phyloP scores from a whole-genome alignment of 2,329 filamentous ascomycete species.

The Grosmannia serpens region DNA sequence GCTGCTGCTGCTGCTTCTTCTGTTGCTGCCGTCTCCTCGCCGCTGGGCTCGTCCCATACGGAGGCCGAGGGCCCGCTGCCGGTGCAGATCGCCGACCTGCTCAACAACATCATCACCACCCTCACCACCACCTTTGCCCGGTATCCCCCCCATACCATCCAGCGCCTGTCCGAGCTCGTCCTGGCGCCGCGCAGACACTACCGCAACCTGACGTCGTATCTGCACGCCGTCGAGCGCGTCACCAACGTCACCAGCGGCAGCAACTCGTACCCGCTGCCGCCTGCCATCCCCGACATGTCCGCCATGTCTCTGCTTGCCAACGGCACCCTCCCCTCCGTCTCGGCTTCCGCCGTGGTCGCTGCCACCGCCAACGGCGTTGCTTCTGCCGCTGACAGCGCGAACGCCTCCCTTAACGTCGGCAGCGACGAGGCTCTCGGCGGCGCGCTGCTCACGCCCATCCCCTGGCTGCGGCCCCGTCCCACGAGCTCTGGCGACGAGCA shows the following conservation, averaged over 20 bases:
- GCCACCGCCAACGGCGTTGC: conserved; percentile 2
- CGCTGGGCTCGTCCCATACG: conserved; percentile 8
- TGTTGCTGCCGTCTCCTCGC: conserved; percentile 27
- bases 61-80: conserved; percentile 32
- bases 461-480: conserved; percentile 55
- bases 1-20: conserved; percentile 14
- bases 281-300: conserved; percentile 47
- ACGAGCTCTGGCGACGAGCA: conserved; percentile 12
- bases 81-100: conserved; percentile 49
- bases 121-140: conserved; percentile 56
- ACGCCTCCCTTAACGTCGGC: conserved; percentile 39
- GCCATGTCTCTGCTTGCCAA: conserved; percentile 46
- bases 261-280: conserved; percentile 72
- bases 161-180: conserved; percentile 81
- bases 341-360: conserved; percentile 12
- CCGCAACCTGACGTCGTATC: conserved; percentile 67
- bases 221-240: conserved; percentile 83
- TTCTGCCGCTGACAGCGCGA: conserved; percentile 16
- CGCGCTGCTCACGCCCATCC: conserved; percentile 84
- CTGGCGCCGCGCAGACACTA: conserved; percentile 69
- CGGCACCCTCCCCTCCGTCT: conserved; percentile 28
- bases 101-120: conserved; percentile 48
- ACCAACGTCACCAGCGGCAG: conserved; percentile 78
- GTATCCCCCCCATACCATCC: conserved; percentile 82
- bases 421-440: conserved; percentile 85